Conservation (phyloP, 169 alveolate genomes). For the Neospora caninum region DNA sequence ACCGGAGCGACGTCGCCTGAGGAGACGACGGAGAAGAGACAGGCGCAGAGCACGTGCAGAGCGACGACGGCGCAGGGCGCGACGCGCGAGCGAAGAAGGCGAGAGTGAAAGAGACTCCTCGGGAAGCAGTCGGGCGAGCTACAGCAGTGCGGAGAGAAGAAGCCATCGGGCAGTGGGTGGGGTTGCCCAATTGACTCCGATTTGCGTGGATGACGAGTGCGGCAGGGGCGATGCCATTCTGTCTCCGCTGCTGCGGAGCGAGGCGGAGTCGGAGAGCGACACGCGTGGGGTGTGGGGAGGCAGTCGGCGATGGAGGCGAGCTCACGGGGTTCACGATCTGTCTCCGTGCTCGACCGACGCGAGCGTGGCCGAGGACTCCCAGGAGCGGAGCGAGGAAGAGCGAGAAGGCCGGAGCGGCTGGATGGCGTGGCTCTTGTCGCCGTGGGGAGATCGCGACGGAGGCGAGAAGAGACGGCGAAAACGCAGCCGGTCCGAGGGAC, state of each 20-base stretch:
- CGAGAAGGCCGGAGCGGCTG: not conserved
- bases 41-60: not conserved
- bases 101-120: not conserved
- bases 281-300: not conserved
- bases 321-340: no score
- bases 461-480: not conserved
- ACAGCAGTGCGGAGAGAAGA: not conserved
- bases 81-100: not conserved
- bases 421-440: not conserved
- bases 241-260: slow-evolving; percentile 28
- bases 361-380: not conserved
- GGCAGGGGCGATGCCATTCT: not conserved
- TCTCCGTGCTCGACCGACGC: not conserved
- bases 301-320: not conserved
- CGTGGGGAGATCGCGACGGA: not conserved
- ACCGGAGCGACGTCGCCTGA: not conserved
- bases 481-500: not conserved
- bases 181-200: not conserved
- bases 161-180: not conserved
- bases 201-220: not conserved
- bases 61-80: not conserved
- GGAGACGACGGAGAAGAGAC: not conserved
- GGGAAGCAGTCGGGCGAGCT: not conserved
- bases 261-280: not conserved
- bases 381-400: not conserved